phyloP scores from a whole-genome alignment of 108 stramenopile genomes.

The Cyclotella choctawhatcheeana region DNA sequence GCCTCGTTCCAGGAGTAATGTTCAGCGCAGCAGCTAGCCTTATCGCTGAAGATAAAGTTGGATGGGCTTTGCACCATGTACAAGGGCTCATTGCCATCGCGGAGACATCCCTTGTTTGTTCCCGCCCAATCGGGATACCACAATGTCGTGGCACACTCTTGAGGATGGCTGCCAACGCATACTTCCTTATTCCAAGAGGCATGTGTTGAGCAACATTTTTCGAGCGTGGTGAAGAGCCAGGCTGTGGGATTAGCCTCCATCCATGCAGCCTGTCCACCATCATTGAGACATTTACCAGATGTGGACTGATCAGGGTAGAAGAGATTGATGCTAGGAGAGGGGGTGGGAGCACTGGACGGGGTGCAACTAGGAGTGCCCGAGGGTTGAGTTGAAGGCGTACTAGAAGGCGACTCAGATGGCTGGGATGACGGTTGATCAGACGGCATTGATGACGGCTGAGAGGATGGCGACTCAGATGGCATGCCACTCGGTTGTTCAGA shows the following conservation, averaged over 20 bases:
- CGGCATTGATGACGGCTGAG: too few species aligned
- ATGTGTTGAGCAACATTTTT: slow-evolving; percentile 1
- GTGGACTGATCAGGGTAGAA: slow-evolving; percentile 6
- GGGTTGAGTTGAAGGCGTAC: too few species aligned
- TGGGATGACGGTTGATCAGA: too few species aligned
- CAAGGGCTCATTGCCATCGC: slow-evolving; percentile 2
- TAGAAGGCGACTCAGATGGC: too few species aligned
- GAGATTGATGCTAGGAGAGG: not conserved
- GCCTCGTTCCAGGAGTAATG: slow-evolving; percentile 1
- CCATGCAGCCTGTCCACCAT: slow-evolving; percentile 3
- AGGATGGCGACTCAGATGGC: too few species aligned
- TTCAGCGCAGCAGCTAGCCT: not conserved
- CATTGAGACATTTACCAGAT: not conserved
- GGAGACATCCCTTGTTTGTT: not conserved
- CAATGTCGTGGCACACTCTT: not conserved
- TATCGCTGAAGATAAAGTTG: not conserved
- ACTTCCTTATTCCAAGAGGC: slow-evolving; percentile 1
- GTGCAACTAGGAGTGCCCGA: too few species aligned
- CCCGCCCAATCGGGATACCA: slow-evolving; percentile 16
- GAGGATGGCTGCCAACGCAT: not conserved
- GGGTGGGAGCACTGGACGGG: too few species aligned
- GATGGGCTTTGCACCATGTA: not conserved
- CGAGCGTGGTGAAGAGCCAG: slow-evolving; percentile 1
- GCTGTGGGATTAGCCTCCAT: not conserved
- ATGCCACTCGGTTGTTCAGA: too few species aligned